Conservation (phyloP, 257 asterid species). For the Petunia secreta region DNA sequence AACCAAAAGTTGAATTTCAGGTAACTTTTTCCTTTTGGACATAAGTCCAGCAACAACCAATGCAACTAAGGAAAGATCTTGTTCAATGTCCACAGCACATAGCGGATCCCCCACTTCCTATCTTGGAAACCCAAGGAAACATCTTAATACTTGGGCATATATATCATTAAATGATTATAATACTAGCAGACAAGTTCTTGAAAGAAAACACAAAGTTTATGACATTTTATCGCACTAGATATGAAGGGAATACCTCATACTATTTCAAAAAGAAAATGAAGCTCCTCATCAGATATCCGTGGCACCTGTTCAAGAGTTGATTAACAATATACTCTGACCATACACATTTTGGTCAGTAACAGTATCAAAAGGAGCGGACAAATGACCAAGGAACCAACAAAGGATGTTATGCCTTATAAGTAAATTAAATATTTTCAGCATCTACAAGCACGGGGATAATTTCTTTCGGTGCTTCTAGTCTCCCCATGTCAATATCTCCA, state of each 20-base stretch:
- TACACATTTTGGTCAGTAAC: background rate
- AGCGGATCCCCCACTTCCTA: background rate
- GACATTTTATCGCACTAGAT: background rate
- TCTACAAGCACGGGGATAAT: background rate
- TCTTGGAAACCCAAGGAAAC: background rate
- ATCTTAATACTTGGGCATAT: background rate
- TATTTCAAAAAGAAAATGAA: background rate
- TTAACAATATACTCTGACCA: background rate
- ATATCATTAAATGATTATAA: slow-evolving; percentile 10
- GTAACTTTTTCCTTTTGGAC: background rate
- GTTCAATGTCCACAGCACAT: background rate
- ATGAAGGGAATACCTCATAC: background rate
- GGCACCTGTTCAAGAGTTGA: slow-evolving; percentile 1
- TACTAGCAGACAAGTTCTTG: background rate
- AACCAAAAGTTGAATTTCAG: slow-evolving; percentile 22
- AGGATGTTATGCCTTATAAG: background rate
- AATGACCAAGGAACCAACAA: background rate
- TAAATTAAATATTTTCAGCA: background rate
- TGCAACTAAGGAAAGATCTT: slow-evolving; percentile 12
- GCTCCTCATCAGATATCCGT: background rate
- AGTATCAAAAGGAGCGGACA: background rate
- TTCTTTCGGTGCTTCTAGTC: slow-evolving; percentile 1
- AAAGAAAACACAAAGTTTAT: background rate
- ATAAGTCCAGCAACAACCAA: background rate
- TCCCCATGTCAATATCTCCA: background rate